Percentiles rank a stretch among this genome's conserved stretches.
phyloP scores from a whole-genome alignment of 2,329 filamentous ascomycete genomes.

The Sarocladium oryzae region DNA sequence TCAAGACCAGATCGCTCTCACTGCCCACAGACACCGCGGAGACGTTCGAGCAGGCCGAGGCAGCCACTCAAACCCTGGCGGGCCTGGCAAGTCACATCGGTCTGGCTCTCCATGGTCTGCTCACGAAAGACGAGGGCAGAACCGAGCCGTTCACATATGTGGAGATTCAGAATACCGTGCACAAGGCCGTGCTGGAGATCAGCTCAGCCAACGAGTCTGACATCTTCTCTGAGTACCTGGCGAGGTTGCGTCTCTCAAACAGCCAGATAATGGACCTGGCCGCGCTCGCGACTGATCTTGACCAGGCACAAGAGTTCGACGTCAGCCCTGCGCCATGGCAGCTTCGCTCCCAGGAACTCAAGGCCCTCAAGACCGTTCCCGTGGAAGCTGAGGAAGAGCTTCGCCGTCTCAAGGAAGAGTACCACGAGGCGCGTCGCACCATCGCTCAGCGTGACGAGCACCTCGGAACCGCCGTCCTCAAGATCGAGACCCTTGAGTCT shows the following conservation, averaged over 20 bases:
- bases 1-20: conserved; percentile 68
- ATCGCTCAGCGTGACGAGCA: conserved; percentile 72
- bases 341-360: conserved; percentile 72
- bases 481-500: conserved; percentile 87
- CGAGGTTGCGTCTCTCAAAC: conserved; percentile 59
- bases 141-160: conserved; percentile 58
- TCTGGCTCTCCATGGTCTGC: conserved; percentile 54
- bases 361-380: conserved; percentile 71
- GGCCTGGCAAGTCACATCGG: conserved; percentile 62
- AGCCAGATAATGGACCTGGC: conserved; percentile 64
- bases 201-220: conserved; percentile 57
- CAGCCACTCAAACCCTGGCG: conserved; percentile 57
- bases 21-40: conserved; percentile 61
- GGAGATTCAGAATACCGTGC: conserved; percentile 61
- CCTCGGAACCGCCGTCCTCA: conserved; percentile 80
- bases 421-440: conserved; percentile 67
- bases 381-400: conserved; percentile 83
- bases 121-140: conserved; percentile 64
- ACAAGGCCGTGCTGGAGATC: conserved; percentile 40
- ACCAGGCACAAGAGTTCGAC: conserved; percentile 74
- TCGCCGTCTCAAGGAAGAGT: conserved; percentile 69
- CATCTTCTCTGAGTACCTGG: conserved; percentile 61
- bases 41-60: conserved; percentile 64
- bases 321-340: conserved; percentile 73
- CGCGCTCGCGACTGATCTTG: conserved; percentile 61